phyloP scores from a whole-genome alignment of 1,284 basidiomycete genomes.

The Agaricales sp. region DNA sequence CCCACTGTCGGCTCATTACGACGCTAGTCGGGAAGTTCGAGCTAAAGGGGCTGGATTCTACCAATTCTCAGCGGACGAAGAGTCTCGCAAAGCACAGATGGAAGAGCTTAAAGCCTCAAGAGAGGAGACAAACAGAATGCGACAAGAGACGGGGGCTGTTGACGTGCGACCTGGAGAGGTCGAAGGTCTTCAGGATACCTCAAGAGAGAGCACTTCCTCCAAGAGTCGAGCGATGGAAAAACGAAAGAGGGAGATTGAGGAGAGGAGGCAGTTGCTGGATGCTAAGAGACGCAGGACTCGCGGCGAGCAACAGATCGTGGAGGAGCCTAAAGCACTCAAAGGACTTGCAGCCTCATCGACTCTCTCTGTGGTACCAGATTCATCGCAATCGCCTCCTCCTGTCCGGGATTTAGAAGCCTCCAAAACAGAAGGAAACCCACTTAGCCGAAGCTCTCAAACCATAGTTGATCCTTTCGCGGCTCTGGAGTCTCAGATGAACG shows the following conservation, averaged over 20 bases:
- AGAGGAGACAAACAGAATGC: slow-evolving; percentile 59
- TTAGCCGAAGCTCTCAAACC: too few species aligned
- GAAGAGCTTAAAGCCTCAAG: slow-evolving; percentile 59
- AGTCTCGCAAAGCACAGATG: slow-evolving; percentile 67
- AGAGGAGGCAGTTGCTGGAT: slow-evolving; percentile 66
- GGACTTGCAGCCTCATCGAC: slow-evolving; percentile 1
- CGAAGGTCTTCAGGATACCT: slow-evolving; percentile 48
- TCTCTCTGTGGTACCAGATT: background rate
- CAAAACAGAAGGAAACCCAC: too few species aligned
- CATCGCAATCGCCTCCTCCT: background rate
- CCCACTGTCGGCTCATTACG: slow-evolving; percentile 72
- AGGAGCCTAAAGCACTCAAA: slow-evolving; percentile 7
- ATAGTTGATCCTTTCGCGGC: slow-evolving; percentile 36
- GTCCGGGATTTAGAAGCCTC: background rate
- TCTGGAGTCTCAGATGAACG: slow-evolving; percentile 29
- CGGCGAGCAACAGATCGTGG: slow-evolving; percentile 12
- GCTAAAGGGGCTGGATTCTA: slow-evolving; percentile 88
- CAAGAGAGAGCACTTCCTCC: slow-evolving; percentile 13
- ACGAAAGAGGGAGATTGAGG: slow-evolving; percentile 70
- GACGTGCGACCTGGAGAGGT: slow-evolving; percentile 52
- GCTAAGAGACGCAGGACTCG: slow-evolving; percentile 67
- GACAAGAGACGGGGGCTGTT: slow-evolving; percentile 48
- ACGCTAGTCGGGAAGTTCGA: slow-evolving; percentile 72
- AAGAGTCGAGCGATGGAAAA: slow-evolving; percentile 66
- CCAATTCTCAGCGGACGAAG: slow-evolving; percentile 78